Percentiles rank a stretch among this genome's conserved stretches.
phyloP scores from a whole-genome alignment of 23 red algal species.

The Pyropia yezoensis region DNA sequence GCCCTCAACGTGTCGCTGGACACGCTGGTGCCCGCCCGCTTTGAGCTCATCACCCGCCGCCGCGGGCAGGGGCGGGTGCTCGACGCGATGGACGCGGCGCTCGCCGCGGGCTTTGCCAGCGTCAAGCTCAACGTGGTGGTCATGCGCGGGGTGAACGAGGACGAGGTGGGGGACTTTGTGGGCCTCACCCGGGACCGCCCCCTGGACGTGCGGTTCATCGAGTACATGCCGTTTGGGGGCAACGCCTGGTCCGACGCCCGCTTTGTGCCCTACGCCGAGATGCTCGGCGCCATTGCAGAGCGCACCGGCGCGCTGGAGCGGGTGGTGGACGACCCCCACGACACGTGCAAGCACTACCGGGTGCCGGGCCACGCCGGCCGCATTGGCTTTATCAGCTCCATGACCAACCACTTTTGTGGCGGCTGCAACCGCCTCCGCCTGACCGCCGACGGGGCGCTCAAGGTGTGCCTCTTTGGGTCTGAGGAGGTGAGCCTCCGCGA shows the following conservation, averaged over 20 bases:
- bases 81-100: constrained; percentile 25
- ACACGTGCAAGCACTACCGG: constrained; percentile 79
- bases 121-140: constrained; percentile 92
- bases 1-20: constrained; percentile 73
- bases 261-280: constrained; percentile 76
- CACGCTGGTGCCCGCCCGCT: constrained; percentile 45
- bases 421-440: constrained; percentile 88
- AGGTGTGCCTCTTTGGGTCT: constrained; percentile 77
- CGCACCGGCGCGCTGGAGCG: constrained; percentile 14
- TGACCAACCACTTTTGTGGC: constrained; percentile 90
- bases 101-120: constrained; percentile 16
- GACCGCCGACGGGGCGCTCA: constrained; percentile 80
- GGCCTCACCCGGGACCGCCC: constrained; percentile 25
- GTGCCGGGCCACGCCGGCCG: constrained; percentile 47
- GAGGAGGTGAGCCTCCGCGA: constrained; percentile 65
- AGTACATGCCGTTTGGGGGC: constrained; percentile 97
- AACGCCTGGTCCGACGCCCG: constrained; percentile 44
- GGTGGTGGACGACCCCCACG: constrained; percentile 12
- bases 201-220: constrained; percentile 81
- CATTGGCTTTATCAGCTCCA: constrained; percentile 85
- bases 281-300: constrained; percentile 19
- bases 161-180: constrained; percentile 45
- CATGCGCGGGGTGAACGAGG: constrained; percentile 69
- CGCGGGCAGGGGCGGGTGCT: constrained; percentile 38
- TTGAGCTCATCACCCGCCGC: constrained; percentile 61